Conservation (phyloP, 1,284 basidiomycete genomes). For the Cutaneotrichosporon sp. region DNA sequence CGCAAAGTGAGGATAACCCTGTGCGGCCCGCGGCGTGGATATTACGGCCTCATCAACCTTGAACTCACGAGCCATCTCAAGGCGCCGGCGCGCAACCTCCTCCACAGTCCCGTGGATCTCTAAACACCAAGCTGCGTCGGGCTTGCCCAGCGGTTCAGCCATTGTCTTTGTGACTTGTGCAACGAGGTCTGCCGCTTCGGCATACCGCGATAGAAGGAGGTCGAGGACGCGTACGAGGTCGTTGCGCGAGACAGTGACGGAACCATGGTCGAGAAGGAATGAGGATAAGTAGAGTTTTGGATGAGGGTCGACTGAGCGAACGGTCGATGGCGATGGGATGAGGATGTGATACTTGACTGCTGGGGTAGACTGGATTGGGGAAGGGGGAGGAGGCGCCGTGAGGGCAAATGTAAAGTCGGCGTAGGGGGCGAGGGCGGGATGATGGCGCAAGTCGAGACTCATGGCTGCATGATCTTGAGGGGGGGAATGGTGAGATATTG, state of each 20-base stretch:
- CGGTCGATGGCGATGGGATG: background rate
- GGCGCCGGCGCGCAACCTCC: background rate
- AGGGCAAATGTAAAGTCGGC: conserved; percentile 1
- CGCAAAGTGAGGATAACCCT: background rate
- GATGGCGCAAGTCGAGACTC: background rate
- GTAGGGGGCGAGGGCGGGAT: background rate
- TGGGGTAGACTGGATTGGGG: background rate
- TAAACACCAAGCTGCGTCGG: background rate
- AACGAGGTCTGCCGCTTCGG: background rate
- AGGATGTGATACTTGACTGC: background rate
- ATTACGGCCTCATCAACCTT: background rate
- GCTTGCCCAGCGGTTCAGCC: conserved; percentile 2
- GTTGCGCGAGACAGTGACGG: background rate
- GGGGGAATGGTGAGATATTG: background rate
- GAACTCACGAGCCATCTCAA: conserved; percentile 4
- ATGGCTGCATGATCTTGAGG: background rate
- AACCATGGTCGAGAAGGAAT: background rate
- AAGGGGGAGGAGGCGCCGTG: background rate
- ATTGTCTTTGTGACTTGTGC: background rate
- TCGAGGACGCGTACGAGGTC: conserved; percentile 2
- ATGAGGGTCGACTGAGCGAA: background rate
- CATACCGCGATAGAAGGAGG: background rate
- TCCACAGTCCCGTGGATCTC: background rate
- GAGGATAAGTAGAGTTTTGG: background rate
- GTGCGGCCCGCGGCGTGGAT: background rate